Base-by-base conservation (phyloP, 768 basidiomycete species). In the Tylopilus subfusipes region DNA sequence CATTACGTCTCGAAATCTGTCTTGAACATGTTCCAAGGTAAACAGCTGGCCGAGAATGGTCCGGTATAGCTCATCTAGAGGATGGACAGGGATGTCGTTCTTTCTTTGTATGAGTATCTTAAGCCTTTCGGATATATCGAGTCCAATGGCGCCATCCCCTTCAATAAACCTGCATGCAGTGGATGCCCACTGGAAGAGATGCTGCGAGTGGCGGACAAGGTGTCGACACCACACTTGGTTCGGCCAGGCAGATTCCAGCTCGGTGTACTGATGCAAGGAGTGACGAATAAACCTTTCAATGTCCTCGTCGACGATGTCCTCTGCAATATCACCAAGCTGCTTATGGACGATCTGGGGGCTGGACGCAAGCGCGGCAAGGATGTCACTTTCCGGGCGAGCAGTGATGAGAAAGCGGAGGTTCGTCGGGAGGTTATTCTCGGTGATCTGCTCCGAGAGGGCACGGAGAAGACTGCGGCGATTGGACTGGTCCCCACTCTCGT, bases 151-250 rank as follows among this genome's bases (percentile, higher is more conserved):
- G 22, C 54, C 57, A n/a, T 55, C 55, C 9, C 67, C 62, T 27
- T 61, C 50, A 27, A 71, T 65, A 22, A 61, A 67, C 11, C 45
- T 51, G 55, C 68, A 69, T 7, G 64, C 72, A 3, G 68, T 68
- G 16, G 52, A 62, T 1, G 72, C 70, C 70, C 68, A 73, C 48
- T 71, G 66, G 49, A 73, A 72, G 22, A 72, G 64, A 16, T 55
- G 68, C 19, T 72, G 63, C 1, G 70, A 68, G 16, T 52, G 63
- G 14, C 54, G 31, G 36, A 62, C 60, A 19, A 72, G 60, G 2
- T 55, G 27, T 40, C 34, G 50, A 59, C 57, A 56, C 68, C 62
- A 66, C 31, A 39, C 54, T 47, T 60, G 43, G 33, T 67, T 55
- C 12, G 60, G 59, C 58, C 63, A 65, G 12, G 49, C 3, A 2